Percentiles rank a stretch among this genome's conserved stretches.
Conservation (phyloP, 768 basidiomycete genomes). For the Rhodotorula toruloides region DNA sequence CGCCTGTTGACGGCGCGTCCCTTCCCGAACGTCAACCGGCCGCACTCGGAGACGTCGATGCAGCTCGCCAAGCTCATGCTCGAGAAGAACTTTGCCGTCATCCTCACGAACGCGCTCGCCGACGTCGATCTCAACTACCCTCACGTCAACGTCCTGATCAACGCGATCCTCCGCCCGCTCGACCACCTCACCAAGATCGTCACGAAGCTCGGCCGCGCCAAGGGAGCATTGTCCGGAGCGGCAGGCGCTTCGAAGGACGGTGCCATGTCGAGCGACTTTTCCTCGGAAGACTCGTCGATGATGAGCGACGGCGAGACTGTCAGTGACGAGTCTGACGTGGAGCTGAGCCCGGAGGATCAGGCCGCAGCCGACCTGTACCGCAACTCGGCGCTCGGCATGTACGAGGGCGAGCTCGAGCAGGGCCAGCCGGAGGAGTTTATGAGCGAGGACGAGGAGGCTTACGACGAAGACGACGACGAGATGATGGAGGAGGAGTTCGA, state of each 20-base stretch:
- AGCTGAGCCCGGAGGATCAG: slow-evolving; percentile 60
- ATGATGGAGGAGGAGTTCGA: slow-evolving; percentile 37
- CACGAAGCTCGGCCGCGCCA: slow-evolving; percentile 89
- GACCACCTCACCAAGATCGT: slow-evolving; percentile 89
- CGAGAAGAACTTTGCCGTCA: slow-evolving; percentile 90
- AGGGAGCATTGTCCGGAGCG: slow-evolving; percentile 40
- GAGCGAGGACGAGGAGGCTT: slow-evolving; percentile 37
- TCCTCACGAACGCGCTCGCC: slow-evolving; percentile 76
- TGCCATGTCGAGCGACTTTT: slow-evolving; percentile 55
- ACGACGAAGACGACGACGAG: slow-evolving; percentile 41
- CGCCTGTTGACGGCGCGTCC: slow-evolving; percentile 71
- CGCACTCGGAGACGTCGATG: slow-evolving; percentile 65
- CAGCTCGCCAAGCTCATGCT: slow-evolving; percentile 97
- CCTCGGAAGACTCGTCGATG: slow-evolving; percentile 52
- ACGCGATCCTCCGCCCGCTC: slow-evolving; percentile 77
- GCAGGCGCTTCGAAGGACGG: slow-evolving; percentile 6
- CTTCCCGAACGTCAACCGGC: slow-evolving; percentile 49
- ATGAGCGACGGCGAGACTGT: slow-evolving; percentile 46
- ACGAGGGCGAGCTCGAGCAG: slow-evolving; percentile 46
- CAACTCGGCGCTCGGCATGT: slow-evolving; percentile 92
- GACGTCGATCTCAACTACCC: slow-evolving; percentile 97
- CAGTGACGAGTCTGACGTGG: slow-evolving; percentile 56
- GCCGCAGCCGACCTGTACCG: slow-evolving; percentile 91
- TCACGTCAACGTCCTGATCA: slow-evolving; percentile 76
- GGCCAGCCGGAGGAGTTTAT: slow-evolving; percentile 40